Percentiles rank a stretch among this genome's conserved stretches.
phyloP scores from a whole-genome alignment of 1,139 yeast species.

The Pichia sp. region DNA sequence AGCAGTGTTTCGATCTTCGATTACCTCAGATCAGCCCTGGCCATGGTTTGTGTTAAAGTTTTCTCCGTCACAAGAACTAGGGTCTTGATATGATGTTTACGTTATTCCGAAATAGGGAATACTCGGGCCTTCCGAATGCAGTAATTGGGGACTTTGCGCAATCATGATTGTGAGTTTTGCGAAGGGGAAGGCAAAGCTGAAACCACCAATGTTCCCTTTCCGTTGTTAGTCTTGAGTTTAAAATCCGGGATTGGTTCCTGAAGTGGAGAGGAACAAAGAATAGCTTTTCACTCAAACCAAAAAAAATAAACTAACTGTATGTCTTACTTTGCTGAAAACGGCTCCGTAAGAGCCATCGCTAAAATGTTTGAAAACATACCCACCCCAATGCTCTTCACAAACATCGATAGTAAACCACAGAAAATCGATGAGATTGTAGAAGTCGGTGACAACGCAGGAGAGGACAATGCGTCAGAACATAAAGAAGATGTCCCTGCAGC shows the following conservation, averaged over 20 bases:
- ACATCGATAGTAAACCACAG: slow-evolving; percentile 1
- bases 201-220: background rate
- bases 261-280: too few relatives aligned
- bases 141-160: background rate
- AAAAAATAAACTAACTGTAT: background rate
- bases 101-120: background rate
- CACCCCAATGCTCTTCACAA: slow-evolving; percentile 1
- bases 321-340: slow-evolving; percentile 13
- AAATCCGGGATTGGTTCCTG: background rate
- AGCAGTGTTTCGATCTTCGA: background rate
- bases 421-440: background rate
- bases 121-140: background rate
- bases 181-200: background rate
- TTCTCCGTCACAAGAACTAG: background rate
- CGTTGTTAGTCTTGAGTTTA: background rate
- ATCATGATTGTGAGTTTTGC: background rate
- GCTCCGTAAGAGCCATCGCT: slow-evolving; percentile 1
- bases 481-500: background rate
- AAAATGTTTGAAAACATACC: slow-evolving; percentile 8
- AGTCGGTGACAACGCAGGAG: background rate
- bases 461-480: background rate
- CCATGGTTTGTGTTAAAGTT: background rate
- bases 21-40: background rate
- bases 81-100: slow-evolving; percentile 1
- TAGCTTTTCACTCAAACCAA: background rate